These are phyloP conservation scores for Carpinus viminea DNA, from an alignment of 306 rosid genomes.

Conservation along the genomic window DNA sequence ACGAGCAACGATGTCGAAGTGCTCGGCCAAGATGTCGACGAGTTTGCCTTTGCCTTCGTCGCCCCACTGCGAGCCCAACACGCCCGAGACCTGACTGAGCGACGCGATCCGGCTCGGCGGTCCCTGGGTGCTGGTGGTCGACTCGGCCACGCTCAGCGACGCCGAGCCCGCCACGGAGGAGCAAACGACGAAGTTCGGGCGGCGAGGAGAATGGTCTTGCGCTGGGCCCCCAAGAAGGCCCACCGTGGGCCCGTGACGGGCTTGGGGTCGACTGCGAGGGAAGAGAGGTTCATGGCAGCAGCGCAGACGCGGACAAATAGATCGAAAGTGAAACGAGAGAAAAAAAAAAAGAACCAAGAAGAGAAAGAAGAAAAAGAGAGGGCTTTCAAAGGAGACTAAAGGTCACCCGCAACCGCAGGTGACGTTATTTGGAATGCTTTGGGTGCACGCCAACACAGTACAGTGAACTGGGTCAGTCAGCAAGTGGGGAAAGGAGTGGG, in stretches of 20 bases:
- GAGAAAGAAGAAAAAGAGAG: not conserved
- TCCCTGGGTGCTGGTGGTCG: conserved; percentile 18
- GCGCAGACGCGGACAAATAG: not conserved
- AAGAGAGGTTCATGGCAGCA: conserved; percentile 57
- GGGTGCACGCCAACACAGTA: not conserved
- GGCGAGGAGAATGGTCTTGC: conserved; percentile 7
- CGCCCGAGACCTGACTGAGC: conserved; percentile 83
- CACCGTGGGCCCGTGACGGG: conserved; percentile 39
- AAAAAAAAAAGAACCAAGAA: not conserved
- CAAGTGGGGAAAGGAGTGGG: not conserved
- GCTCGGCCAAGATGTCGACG: conserved; percentile 84
- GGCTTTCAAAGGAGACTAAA: not conserved
- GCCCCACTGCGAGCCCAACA: conserved; percentile 94
- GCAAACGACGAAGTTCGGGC: conserved; percentile 43
- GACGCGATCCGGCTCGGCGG: conserved; percentile 55
- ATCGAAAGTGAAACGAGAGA: not conserved
- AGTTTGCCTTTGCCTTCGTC: conserved; percentile 98
- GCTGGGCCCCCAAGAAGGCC: conserved; percentile 22
- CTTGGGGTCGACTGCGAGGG: conserved; percentile 52
- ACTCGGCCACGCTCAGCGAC: conserved; percentile 51
- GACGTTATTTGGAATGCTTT: not conserved
- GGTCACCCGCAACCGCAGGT: not conserved
- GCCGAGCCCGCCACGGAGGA: conserved; percentile 48
- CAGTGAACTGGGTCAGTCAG: not conserved
- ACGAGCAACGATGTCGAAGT: conserved; percentile 91